phyloP scores from a whole-genome alignment of 371 early-diverging fungal genomes.

The Funneliformis caledonium region DNA sequence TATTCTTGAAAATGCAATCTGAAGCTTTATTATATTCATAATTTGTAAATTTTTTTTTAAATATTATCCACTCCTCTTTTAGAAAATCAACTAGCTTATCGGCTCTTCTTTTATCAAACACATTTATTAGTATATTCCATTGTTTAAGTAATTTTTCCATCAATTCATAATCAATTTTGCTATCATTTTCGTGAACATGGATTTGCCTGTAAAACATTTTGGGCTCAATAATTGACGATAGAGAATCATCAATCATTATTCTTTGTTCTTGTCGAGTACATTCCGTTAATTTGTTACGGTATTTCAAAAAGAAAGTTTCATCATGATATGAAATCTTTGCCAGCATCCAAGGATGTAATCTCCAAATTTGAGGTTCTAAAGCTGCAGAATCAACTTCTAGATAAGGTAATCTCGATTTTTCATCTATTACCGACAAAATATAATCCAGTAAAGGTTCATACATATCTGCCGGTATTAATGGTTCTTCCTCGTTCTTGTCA shows the following conservation, averaged over 20 bases:
- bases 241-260: background rate
- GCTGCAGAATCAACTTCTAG: background rate
- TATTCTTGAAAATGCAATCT: background rate
- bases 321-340: conserved; percentile 5
- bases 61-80: background rate
- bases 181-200: background rate
- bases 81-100: background rate
- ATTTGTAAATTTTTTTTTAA: background rate
- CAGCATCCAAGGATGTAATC: conserved; percentile 30
- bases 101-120: background rate
- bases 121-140: background rate
- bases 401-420: conserved; percentile 1
- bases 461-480: background rate
- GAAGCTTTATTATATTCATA: background rate
- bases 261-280: background rate
- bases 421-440: background rate
- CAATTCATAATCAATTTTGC: background rate
- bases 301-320: background rate
- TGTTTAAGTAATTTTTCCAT: background rate
- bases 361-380: conserved; percentile 11
- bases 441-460: conserved; percentile 11
- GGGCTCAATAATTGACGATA: background rate
- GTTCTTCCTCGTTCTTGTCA: background rate
- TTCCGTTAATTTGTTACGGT: background rate
- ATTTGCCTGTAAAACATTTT: background rate